phyloP scores from a whole-genome alignment of 169 alveolate genomes.

The Plasmodium ovale region DNA sequence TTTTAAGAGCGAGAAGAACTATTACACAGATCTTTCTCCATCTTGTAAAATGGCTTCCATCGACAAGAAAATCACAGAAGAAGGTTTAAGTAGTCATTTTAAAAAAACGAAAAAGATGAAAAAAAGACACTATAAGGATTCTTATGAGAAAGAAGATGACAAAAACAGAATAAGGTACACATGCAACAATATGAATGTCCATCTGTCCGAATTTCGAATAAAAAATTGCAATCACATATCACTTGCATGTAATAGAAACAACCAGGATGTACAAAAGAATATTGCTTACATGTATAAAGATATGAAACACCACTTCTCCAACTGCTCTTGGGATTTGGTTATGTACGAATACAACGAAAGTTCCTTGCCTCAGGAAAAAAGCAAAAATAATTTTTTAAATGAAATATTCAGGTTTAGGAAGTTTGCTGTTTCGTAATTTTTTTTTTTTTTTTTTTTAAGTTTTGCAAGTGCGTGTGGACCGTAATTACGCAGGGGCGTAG shows the following conservation, averaged over 20 bases:
- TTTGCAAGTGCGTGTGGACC: too few relatives aligned
- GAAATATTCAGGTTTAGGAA: slow-evolving; percentile 58
- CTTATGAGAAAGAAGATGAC: not conserved
- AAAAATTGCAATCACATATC: slow-evolving; percentile 70
- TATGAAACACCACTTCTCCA: slow-evolving; percentile 34
- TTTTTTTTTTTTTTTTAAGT: too few relatives aligned
- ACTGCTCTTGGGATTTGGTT: slow-evolving; percentile 71
- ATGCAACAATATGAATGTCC: slow-evolving; percentile 34
- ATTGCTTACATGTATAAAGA: slow-evolving; percentile 71
- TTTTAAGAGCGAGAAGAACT: too few relatives aligned
- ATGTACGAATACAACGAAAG: slow-evolving; percentile 50
- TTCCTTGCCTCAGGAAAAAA: not conserved
- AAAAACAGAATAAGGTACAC: slow-evolving; percentile 22
- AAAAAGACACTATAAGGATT: not conserved
- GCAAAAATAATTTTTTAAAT: slow-evolving; percentile 23
- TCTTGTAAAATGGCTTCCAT: too few relatives aligned
- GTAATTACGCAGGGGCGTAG: too few relatives aligned
- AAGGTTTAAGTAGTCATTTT: too few relatives aligned
- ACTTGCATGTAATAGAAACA: slow-evolving; percentile 40
- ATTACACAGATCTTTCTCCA: too few relatives aligned
- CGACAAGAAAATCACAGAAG: too few relatives aligned
- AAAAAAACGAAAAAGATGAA: not conserved
- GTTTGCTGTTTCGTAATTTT: slow-evolving; percentile 47
- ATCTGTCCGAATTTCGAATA: slow-evolving; percentile 46
- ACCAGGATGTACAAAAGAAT: slow-evolving; percentile 36